A percentile compares a stretch with the other conserved stretches of the same genome.
Conservation (phyloP, 495 filamentous ascomycete genomes). For the Tuber indicum region DNA sequence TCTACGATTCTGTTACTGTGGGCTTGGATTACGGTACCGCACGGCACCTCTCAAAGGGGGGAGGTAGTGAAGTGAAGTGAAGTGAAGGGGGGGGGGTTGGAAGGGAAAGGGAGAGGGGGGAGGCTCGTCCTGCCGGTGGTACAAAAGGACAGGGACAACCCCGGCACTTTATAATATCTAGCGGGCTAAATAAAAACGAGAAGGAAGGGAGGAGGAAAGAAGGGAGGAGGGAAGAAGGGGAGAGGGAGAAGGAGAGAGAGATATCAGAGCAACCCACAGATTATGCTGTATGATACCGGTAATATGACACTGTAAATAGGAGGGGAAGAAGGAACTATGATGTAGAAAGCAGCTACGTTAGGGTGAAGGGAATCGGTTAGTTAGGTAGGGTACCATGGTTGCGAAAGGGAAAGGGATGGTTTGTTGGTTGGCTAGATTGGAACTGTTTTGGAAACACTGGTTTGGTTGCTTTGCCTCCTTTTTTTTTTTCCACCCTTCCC, state of each 20-base stretch:
- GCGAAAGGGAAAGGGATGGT: background rate
- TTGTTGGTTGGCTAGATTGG: background rate
- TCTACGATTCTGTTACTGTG: background rate
- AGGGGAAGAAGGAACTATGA: background rate
- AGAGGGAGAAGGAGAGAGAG: background rate
- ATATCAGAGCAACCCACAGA: background rate
- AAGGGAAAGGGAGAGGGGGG: background rate
- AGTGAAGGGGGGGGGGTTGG: background rate
- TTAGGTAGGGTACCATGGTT: background rate
- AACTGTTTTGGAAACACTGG: background rate
- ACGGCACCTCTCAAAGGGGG: background rate
- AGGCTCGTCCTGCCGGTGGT: background rate
- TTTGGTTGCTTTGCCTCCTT: background rate
- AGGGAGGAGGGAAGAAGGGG: background rate
- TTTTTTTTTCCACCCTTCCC: background rate
- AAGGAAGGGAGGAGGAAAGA: background rate
- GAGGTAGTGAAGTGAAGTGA: background rate
- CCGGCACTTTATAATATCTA: background rate
- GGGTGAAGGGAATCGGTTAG: background rate
- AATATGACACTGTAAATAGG: background rate
- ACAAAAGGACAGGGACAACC: background rate
- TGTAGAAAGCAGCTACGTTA: background rate
- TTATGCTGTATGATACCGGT: background rate
- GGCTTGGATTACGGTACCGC: background rate
- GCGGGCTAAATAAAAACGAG: background rate